Percentiles rank a stretch among this genome's conserved stretches.
phyloP scores from a whole-genome alignment of 2,329 filamentous ascomycete genomes.

The Dactylellina haptotyla region DNA sequence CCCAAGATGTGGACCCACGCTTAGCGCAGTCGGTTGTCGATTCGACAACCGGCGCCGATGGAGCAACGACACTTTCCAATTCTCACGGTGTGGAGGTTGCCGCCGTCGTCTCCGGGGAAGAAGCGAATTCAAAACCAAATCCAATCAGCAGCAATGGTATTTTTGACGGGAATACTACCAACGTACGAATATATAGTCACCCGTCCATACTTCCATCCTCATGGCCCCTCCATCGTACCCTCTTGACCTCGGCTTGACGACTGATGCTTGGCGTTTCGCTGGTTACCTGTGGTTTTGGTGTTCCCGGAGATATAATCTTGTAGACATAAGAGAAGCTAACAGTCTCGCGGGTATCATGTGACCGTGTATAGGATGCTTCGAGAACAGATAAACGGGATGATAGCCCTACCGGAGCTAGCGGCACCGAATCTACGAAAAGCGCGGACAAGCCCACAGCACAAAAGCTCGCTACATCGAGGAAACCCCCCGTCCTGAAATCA shows the following conservation, averaged over 20 bases:
- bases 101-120: conserved; percentile 57
- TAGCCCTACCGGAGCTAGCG: conserved; percentile 54
- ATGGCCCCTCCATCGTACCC: background rate
- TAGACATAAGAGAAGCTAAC: conserved; percentile 32
- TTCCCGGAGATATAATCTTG: background rate
- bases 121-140: conserved; percentile 41
- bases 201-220: background rate
- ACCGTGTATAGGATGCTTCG: conserved; percentile 42
- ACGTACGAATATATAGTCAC: conserved; percentile 22
- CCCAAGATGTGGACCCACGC: conserved; percentile 71
- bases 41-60: conserved; percentile 68
- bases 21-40: conserved; percentile 68
- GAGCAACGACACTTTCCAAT: conserved; percentile 63
- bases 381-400: conserved; percentile 53
- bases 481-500: conserved; percentile 81
- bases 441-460: conserved; percentile 58
- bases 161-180: conserved; percentile 35
- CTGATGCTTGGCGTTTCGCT: conserved; percentile 21
- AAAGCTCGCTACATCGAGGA: conserved; percentile 66
- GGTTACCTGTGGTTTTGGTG: background rate
- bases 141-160: conserved; percentile 32
- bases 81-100: conserved; percentile 61
- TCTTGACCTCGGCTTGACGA: conserved; percentile 4
- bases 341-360: conserved; percentile 23
- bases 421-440: conserved; percentile 62